These are phyloP conservation scores for Cordyceps cateniannulata DNA, from an alignment of 2,329 filamentous ascomycete species.

Conservation along the genomic window DNA sequence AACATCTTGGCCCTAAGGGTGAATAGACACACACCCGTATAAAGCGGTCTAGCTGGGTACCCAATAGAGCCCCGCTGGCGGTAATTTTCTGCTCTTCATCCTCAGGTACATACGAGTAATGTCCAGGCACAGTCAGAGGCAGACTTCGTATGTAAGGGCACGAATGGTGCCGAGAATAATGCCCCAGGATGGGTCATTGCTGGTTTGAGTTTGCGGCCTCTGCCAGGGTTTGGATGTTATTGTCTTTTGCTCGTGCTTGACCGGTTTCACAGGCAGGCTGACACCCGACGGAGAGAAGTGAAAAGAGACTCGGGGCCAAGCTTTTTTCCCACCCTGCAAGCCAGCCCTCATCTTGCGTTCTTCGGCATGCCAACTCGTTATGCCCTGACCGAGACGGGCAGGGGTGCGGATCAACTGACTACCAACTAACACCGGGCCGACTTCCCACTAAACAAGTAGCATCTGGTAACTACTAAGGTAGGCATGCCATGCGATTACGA, in stretches of 20 bases:
- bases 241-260: neutral
- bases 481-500: too few relatives aligned
- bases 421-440: neutral
- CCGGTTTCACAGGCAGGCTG: neutral
- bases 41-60: neutral
- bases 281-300: neutral
- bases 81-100: neutral
- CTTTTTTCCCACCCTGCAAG: slow-evolving; percentile 4
- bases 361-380: neutral
- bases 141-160: neutral
- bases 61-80: neutral
- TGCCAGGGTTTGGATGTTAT: neutral
- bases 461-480: too few relatives aligned
- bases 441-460: neutral
- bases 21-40: slow-evolving; percentile 7
- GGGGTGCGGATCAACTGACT: too few relatives aligned
- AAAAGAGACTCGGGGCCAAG: slow-evolving; percentile 7
- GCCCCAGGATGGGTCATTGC: neutral
- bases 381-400: too few relatives aligned
- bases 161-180: slow-evolving; percentile 9
- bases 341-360: neutral
- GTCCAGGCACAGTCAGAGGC: neutral
- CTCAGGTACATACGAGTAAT: neutral
- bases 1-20: neutral
- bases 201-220: neutral